A percentile compares a stretch with the other conserved stretches of the same genome.
Evolutionary conservation across 768 basidiomycete genomes (phyloP).

Genomic region (Phylloporus arenicola): DNA sequence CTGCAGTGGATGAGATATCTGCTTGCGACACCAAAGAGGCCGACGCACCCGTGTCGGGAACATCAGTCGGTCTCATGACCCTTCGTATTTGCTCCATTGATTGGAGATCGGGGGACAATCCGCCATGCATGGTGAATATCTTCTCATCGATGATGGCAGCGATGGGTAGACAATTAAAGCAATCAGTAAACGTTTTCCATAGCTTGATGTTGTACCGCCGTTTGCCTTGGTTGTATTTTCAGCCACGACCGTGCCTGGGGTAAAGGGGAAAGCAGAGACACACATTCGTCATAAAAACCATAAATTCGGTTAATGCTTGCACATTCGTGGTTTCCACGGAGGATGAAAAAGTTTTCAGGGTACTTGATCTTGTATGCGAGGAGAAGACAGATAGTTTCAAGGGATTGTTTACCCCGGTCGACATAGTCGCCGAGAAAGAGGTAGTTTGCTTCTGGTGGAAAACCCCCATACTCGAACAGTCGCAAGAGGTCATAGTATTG

Average conservation of each 20-base stretch:
- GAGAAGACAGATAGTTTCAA: slow-evolving; percentile 98
- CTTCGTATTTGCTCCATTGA: slow-evolving; percentile 99
- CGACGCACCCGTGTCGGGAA: slow-evolving; percentile 87
- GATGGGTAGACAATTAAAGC: slow-evolving; percentile 99
- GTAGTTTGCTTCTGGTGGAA: slow-evolving; percentile 99
- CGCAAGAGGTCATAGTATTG: slow-evolving; percentile 99
- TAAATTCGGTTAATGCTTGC: slow-evolving; percentile 99
- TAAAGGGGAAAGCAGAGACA: slow-evolving; percentile 29
- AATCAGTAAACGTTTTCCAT: slow-evolving; percentile 99
- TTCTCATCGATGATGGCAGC: slow-evolving; percentile 99
- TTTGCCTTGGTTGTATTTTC: slow-evolving; percentile 63
- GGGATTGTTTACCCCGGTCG: slow-evolving; percentile 96
- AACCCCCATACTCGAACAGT: slow-evolving; percentile 98
- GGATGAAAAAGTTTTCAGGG: slow-evolving; percentile 99
- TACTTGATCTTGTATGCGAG: slow-evolving; percentile 99
- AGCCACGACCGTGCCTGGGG: not conserved
- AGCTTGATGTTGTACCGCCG: slow-evolving; percentile 99
- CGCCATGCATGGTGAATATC: slow-evolving; percentile 99
- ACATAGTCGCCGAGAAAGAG: slow-evolving; percentile 99
- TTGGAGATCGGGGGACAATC: slow-evolving; percentile 93
- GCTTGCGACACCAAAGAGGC: not conserved
- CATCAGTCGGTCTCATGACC: slow-evolving; percentile 98
- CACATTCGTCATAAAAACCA: slow-evolving; percentile 99
- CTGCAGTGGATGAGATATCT: slow-evolving; percentile 35
- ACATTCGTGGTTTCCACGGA: slow-evolving; percentile 98